These are phyloP conservation scores for Boehmeria nivea DNA, from an alignment of 306 rosid species.

Conservation along the genomic window DNA sequence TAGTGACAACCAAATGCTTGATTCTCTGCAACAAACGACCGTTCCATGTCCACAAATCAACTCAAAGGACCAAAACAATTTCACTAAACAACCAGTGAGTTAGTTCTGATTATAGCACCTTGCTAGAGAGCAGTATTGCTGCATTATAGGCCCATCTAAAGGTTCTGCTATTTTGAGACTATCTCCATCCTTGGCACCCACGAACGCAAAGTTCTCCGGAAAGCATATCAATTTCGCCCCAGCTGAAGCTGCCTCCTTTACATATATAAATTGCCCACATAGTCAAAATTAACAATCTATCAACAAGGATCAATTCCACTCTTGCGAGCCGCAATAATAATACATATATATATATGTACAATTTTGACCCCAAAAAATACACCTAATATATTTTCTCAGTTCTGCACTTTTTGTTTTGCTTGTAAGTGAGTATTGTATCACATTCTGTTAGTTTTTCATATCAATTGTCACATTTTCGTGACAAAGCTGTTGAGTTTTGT, in stretches of 20 bases:
- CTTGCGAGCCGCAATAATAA: too few relatives aligned
- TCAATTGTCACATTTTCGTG: too few relatives aligned
- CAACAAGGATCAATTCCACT: too few relatives aligned
- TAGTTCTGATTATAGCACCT: conserved; percentile 37
- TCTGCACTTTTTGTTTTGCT: too few relatives aligned
- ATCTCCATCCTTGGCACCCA: conserved; percentile 76
- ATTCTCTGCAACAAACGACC: conserved; percentile 51
- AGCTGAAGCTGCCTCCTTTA: conserved; percentile 84
- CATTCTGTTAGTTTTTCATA: too few relatives aligned
- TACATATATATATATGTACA: too few relatives aligned
- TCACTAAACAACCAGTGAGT: not conserved
- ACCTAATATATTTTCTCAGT: too few relatives aligned
- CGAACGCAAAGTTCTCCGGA: conserved; percentile 79
- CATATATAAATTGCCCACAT: conserved; percentile 1
- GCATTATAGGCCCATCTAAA: conserved; percentile 70
- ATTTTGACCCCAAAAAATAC: too few relatives aligned
- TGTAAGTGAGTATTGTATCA: too few relatives aligned
- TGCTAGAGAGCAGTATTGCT: conserved; percentile 74
- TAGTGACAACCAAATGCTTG: conserved; percentile 90
- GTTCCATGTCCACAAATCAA: conserved; percentile 5
- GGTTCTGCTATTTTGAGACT: conserved; percentile 65
- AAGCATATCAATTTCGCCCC: conserved; percentile 84
- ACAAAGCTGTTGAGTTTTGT: too few relatives aligned
- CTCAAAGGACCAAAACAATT: conserved; percentile 1
- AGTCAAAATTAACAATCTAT: not conserved